Evolutionary conservation across 2,329 filamentous ascomycete species (phyloP).

Genomic region (Aphanocladium album): DNA sequence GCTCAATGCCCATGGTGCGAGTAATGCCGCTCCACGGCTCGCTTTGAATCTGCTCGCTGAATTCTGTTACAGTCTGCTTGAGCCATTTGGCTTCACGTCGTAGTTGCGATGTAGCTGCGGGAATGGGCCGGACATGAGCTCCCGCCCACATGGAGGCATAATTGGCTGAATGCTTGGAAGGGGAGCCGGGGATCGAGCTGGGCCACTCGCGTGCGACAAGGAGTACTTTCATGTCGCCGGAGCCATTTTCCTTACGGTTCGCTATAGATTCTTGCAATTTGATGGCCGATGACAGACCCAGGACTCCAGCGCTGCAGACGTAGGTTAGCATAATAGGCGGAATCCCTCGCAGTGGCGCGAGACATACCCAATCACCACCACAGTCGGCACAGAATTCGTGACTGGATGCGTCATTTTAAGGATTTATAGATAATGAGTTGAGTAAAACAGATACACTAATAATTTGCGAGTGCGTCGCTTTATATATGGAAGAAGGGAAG

Average conservation of each 20-base stretch:
- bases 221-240: conserved; percentile 17
- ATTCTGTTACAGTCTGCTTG: conserved; percentile 22
- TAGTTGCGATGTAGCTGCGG: conserved; percentile 29
- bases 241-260: neutral
- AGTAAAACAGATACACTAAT: neutral
- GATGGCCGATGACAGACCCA: conserved; percentile 45
- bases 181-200: conserved; percentile 27
- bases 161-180: conserved; percentile 29
- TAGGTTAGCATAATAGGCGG: conserved; percentile 1
- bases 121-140: conserved; percentile 50
- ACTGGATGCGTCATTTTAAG: neutral
- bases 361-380: conserved; percentile 15
- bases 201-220: conserved; percentile 32
- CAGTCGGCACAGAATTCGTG: neutral
- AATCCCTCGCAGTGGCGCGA: too few species aligned
- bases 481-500: neutral
- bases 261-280: conserved; percentile 32
- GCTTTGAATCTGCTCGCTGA: conserved; percentile 18
- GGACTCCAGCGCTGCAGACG: conserved; percentile 45
- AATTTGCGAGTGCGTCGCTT: neutral
- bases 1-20: conserved; percentile 45
- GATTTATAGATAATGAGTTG: too few species aligned
- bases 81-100: conserved; percentile 29
- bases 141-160: conserved; percentile 55
- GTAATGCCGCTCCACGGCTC: conserved; percentile 40